Evolutionary conservation across 345 rosid species (phyloP), one percentile per base, ranked within the genome.

Genomic region (Eucalyptus regnans): DNA sequence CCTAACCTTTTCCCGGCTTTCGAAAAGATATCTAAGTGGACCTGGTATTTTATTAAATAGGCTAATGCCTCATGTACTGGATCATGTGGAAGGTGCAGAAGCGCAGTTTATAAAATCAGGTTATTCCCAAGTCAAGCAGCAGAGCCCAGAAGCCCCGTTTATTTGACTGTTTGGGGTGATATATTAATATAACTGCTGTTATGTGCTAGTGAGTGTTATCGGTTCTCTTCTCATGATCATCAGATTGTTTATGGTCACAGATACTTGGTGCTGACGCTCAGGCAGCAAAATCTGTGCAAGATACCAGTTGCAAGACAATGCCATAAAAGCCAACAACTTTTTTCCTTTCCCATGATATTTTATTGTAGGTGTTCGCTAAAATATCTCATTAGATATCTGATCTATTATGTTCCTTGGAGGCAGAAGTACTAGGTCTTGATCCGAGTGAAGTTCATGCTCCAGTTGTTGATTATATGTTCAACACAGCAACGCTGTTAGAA

Each of bases 391-490:
- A 60, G 14, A 27, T 60, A 25, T 60, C n/a, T 60, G 14, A 1
- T 60, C 66, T 13, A 60, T 5, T 60, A 25, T 60, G 86, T 64
- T 71, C 31, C 58, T 33, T 91, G 58, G 92, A 98, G 96, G 99
- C 97, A 49, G 99, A 98, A 92, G 96, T 96, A 91, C 93, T 94
- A 89, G 99, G 97, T 62, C 96, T 97, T 90, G 98, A 97, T 94
- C 99, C 99, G 49, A 93, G 97, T 92, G 96, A 96, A 91, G 98
- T 97, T 43, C 95, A 94, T 92, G 97, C 95, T 90, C 99, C 99
- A 25, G 99, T 97, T 56, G 97, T 98, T 80, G 98, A 97, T 58
- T 23, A 58, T 58, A 58, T 1, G 64, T 0, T 58, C 5, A 0
- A 58, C 33, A 33, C 64, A 58, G 64, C 3, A 11, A 60, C 5